Percentiles rank a stretch among this genome's conserved stretches.
Conservation (phyloP, 164 flowering plant species). For the Cinnamomum chago region DNA sequence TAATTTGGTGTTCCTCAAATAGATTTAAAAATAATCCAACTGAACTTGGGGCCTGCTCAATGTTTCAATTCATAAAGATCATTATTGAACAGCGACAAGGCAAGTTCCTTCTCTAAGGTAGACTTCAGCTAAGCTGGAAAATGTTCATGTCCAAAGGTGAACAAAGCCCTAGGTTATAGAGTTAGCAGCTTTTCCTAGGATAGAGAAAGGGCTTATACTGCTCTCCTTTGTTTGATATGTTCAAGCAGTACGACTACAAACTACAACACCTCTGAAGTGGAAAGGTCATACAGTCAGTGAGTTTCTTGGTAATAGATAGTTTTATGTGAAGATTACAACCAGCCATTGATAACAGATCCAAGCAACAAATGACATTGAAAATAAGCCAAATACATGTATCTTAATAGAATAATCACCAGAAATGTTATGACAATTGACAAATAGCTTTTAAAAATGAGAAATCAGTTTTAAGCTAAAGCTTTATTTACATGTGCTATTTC, state of each 20-base stretch:
- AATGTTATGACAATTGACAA: neutral
- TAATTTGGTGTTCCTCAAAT: no score
- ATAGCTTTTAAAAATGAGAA: neutral
- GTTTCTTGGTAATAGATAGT: no score
- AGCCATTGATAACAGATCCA: neutral
- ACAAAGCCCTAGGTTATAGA: no score
- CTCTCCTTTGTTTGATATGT: neutral
- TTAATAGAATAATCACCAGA: neutral
- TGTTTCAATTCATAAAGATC: no score
- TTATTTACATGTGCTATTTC: conserved; percentile 8
- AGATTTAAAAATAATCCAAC: no score
- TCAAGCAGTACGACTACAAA: neutral
- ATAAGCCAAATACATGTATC: neutral
- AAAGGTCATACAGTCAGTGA: neutral
- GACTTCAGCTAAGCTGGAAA: no score
- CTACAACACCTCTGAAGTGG: neutral
- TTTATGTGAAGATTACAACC: no score
- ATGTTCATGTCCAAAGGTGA: no score
- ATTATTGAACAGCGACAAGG: no score
- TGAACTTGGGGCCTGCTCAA: no score
- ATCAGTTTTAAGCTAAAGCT: conserved; percentile 8
- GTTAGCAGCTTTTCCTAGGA: no score
- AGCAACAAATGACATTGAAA: neutral
- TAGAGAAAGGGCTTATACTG: neutral
- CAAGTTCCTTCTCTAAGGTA: no score